Evolutionary conservation across 371 early-diverging fungal species (phyloP).

Genomic region (Saksenaea vasiformis): DNA sequence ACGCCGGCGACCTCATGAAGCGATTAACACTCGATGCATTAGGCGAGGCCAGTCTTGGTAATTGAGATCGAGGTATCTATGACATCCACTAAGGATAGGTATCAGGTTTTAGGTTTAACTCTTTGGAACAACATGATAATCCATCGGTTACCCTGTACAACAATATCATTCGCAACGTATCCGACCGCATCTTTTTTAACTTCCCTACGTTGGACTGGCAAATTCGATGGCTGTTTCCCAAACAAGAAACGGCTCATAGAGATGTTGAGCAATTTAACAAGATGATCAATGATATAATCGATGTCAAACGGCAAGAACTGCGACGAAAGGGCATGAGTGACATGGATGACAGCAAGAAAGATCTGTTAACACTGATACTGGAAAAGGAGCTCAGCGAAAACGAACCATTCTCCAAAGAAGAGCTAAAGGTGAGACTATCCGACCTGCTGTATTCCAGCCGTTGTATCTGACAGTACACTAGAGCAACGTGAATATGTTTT

Average conservation of each 20-base stretch:
- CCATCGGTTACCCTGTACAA: conserved; percentile 31
- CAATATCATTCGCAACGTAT: conserved; percentile 16
- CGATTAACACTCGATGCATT: conserved; percentile 38
- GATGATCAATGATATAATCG: conserved; percentile 41
- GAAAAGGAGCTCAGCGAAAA: conserved; percentile 24
- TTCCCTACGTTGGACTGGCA: background rate
- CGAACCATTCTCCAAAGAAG: conserved; percentile 17
- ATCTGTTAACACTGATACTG: conserved; percentile 51
- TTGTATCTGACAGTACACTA: conserved; percentile 36
- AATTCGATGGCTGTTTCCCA: background rate
- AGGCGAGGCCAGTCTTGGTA: conserved; percentile 39
- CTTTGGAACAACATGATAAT: conserved; percentile 23
- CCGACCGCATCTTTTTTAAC: conserved; percentile 1
- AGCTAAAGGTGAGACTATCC: conserved; percentile 13
- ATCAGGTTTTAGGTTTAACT: conserved; percentile 35
- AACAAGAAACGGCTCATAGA: background rate
- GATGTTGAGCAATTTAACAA: conserved; percentile 27
- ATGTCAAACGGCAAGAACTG: conserved; percentile 27
- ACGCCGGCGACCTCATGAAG: conserved; percentile 25
- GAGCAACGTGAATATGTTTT: conserved; percentile 48
- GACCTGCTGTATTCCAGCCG: conserved; percentile 15
- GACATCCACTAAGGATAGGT: background rate
- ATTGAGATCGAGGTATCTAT: background rate
- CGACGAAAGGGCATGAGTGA: conserved; percentile 10
- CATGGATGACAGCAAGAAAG: conserved; percentile 38